These are phyloP conservation scores for Apiospora koreana DNA, from an alignment of 2,329 filamentous ascomycete species.

Conservation along the genomic window DNA sequence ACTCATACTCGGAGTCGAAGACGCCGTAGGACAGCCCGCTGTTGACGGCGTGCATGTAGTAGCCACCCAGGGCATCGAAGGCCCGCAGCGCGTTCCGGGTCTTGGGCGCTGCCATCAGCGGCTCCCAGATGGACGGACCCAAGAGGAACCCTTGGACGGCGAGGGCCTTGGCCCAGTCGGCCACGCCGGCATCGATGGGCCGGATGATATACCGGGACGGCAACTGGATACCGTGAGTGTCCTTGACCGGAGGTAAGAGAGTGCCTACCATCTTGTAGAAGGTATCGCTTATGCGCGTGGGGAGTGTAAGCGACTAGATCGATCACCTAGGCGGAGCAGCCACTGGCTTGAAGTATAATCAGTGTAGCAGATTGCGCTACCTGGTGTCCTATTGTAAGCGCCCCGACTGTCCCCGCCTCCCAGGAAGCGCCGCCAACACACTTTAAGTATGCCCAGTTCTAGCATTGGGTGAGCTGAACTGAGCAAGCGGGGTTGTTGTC, in stretches of 20 bases:
- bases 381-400: neutral
- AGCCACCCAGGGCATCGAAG: neutral
- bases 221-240: constrained; percentile 12
- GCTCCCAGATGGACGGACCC: constrained; percentile 13
- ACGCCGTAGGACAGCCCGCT: constrained; percentile 26
- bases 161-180: constrained; percentile 14
- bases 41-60: constrained; percentile 14
- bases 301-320: too few relatives aligned
- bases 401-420: neutral
- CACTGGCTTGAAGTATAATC: too few relatives aligned
- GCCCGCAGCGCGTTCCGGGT: constrained; percentile 8
- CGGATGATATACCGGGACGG: constrained; percentile 11
- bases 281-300: neutral
- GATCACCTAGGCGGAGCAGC: too few relatives aligned
- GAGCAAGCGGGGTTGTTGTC: neutral
- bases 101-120: constrained; percentile 13
- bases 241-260: neutral
- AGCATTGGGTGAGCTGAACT: neutral
- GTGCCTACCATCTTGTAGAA: neutral
- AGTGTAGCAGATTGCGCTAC: too few relatives aligned
- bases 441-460: neutral
- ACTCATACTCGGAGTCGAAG: constrained; percentile 26
- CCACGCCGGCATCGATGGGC: constrained; percentile 1
- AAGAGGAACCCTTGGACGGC: constrained; percentile 12
- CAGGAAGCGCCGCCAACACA: neutral